These are phyloP conservation scores for Trichosanthes truncata DNA, from an alignment of 306 rosid species.

Conservation along the genomic window DNA sequence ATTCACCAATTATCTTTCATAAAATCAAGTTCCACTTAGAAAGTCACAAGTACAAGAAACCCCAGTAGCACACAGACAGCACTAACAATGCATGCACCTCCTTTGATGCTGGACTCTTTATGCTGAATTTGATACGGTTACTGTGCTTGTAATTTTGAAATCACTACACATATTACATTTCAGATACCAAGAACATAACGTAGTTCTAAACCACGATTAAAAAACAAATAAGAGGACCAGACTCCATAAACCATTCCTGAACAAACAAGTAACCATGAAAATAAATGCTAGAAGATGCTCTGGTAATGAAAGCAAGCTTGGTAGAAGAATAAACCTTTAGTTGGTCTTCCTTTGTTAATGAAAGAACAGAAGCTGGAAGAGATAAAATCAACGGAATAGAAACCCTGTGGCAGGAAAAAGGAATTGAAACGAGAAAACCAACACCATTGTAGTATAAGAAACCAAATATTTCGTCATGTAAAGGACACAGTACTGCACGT, in stretches of 20 bases:
- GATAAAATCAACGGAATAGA: constrained; percentile 78
- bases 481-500: constrained; percentile 9
- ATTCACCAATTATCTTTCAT: neutral
- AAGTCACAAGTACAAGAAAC: neutral
- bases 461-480: neutral
- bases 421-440: constrained; percentile 7
- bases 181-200: neutral
- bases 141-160: neutral
- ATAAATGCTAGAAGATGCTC: neutral
- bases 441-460: neutral
- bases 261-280: neutral
- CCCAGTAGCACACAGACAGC: neutral
- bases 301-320: neutral
- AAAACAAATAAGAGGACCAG: neutral
- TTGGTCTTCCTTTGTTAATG: constrained; percentile 59
- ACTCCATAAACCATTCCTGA: neutral
- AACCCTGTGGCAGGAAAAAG: constrained; percentile 41
- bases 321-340: constrained; percentile 51
- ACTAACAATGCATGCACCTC: neutral
- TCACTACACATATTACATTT: neutral
- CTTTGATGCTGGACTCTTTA: neutral
- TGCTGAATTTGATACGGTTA: neutral
- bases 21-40: neutral
- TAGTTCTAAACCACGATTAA: neutral
- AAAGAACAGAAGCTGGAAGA: constrained; percentile 77